Conservation (phyloP, 306 rosid genomes). For the Trichosanthes cucumerina region DNA sequence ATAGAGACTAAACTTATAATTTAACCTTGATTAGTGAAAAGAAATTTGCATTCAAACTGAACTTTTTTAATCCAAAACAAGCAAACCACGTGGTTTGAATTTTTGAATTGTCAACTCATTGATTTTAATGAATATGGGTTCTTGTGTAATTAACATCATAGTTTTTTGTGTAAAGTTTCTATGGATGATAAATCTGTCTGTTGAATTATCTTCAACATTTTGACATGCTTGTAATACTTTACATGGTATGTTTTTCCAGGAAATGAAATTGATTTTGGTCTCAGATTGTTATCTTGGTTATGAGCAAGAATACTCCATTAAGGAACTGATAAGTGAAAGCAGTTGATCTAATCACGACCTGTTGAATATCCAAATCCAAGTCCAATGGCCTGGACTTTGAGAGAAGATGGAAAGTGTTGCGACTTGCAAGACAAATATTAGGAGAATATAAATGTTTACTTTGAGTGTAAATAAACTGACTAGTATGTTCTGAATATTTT, state of each 20-base stretch:
- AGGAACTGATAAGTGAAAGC: constrained; percentile 12
- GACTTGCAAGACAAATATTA: no score
- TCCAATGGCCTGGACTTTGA: neutral
- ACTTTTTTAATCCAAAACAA: neutral
- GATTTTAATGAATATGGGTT: neutral
- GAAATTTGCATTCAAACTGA: neutral
- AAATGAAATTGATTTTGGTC: constrained; percentile 54
- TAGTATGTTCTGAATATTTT: neutral
- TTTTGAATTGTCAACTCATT: neutral
- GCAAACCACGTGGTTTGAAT: neutral
- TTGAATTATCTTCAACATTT: neutral
- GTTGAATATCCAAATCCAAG: neutral
- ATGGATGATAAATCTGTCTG: neutral
- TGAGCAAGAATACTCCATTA: constrained; percentile 64
- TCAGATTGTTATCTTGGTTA: constrained; percentile 93
- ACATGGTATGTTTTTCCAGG: constrained; percentile 36
- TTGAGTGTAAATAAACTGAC: neutral
- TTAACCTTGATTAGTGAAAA: neutral
- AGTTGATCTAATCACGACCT: neutral
- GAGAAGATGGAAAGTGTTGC: neutral
- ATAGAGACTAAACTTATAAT: no score
- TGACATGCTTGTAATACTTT: neutral
- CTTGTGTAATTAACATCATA: neutral
- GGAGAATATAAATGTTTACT: no score
- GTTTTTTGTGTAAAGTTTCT: no score